Evolutionary conservation across 1,139 yeast genomes (phyloP), one percentile per base, ranked within the genome.

Genomic region (Yamadazyma membranifaciens): DNA sequence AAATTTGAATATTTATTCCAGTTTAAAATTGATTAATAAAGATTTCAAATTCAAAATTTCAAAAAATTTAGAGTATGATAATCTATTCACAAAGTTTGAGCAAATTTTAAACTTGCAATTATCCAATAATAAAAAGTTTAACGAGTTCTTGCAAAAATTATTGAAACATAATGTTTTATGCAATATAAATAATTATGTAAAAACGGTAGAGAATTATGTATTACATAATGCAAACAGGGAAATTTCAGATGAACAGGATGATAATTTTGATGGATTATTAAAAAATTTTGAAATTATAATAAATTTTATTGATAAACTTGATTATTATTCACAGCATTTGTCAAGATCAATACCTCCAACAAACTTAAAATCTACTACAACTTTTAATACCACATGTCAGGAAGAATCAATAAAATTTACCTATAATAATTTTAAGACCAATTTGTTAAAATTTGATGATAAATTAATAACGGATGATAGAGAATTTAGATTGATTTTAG

Each of bases 281-380:
- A 41, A 47, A 26, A 44, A 44, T 10, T 44, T 56, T 43, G 59
- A 54, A 25, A 40, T 40, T 20, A 33, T 55, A 6, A 47, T 49
- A 17, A 32, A 38, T 11, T 42, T 51, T 17, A 44, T 44, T 34
- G 55, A 51, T 37, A 46, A 49, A 32, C 38, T 56, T 12, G 57
- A 54, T 35, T 47, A 46, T 35, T 50, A 42, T 40, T 32, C 36
- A 16, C 41, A 54, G 33, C 38, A 40, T 15, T 37, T 54, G n/a
- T 38, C 48, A 17, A 35, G 38, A 13, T 34, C 42, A 12, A 41
- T 37, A 17, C 44, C 50, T 3, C 47, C 55, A 9, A 24, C 42
- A 17, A 36, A 39, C 20, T 17, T 45, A 15, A 40, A 41, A 36
- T 15, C 34, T 31, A 38, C 44, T 13, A 36, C 38, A 17, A 25